Evolutionary conservation across 371 early-diverging fungal species (phyloP).

Genomic region (Zopfochytrium polystomum): DNA sequence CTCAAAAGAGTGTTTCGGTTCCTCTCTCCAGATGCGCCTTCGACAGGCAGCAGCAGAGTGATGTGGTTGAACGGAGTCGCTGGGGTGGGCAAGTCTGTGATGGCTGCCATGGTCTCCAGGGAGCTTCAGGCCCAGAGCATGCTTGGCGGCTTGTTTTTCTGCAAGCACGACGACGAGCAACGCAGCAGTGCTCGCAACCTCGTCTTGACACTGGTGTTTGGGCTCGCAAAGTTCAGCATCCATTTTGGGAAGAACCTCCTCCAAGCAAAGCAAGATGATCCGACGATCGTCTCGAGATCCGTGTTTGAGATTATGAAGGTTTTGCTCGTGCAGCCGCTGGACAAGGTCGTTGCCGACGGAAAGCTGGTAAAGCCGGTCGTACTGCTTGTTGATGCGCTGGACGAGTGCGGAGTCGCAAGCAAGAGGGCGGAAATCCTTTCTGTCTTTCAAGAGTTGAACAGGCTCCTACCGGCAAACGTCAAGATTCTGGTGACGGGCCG

Average conservation of each 20-base stretch:
- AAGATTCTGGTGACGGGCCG: conserved; percentile 26
- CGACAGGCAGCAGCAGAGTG: not conserved
- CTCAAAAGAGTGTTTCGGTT: conserved; percentile 3
- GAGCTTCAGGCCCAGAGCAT: not conserved
- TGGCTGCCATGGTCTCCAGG: not conserved
- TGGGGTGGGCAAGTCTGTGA: conserved; percentile 11
- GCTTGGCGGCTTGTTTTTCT: conserved; percentile 6
- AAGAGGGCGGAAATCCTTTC: conserved; percentile 18
- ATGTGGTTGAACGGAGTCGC: conserved; percentile 11
- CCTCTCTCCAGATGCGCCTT: not conserved
- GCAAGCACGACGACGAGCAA: conserved; percentile 3
- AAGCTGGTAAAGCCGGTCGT: conserved; percentile 10
- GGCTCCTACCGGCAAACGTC: conserved; percentile 10
- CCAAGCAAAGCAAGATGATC: conserved; percentile 4
- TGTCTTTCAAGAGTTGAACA: conserved; percentile 13
- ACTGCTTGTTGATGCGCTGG: no score
- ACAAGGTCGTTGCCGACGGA: not conserved
- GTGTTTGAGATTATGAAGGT: conserved; percentile 9
- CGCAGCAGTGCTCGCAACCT: no score
- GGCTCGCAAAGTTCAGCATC: conserved; percentile 11
- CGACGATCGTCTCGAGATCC: not conserved
- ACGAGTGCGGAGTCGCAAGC: conserved; percentile 20
- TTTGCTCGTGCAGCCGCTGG: conserved; percentile 8
- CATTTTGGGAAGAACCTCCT: conserved; percentile 15
- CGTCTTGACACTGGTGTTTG: no score